These are phyloP conservation scores for Schizosaccharomyces pombe DNA, from an alignment of 805 yeast genomes.

Conservation along the genomic window ASM294v3 CU329670.1:2695501-2696000, in stretches of 20 bases:
- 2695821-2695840: constrained; percentile 2
- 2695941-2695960: constrained; percentile 4
- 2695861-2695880: constrained; percentile 9
- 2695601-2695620: constrained; percentile 47
- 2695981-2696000: constrained; percentile 19
- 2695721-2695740: constrained; percentile 66
- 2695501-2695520: constrained; percentile 83
- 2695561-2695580: constrained; percentile 56
- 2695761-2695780: constrained; percentile 41
- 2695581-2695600: constrained; percentile 55
- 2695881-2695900: neutral
- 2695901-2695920: neutral
- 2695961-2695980: constrained; percentile 14
- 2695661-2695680: constrained; percentile 16
- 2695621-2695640: neutral
- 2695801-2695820: neutral
- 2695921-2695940: constrained; percentile 1
- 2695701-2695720: constrained; percentile 27
- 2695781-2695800: constrained; percentile 19
- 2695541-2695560: constrained; percentile 57
- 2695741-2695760: constrained; percentile 43
- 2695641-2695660: neutral
- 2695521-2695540: constrained; percentile 76
- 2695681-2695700: constrained; percentile 17
- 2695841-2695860: constrained; percentile 8